Evolutionary conservation across 305 asterid species (phyloP).

Genomic region (Fraxinus dipetala): DNA sequence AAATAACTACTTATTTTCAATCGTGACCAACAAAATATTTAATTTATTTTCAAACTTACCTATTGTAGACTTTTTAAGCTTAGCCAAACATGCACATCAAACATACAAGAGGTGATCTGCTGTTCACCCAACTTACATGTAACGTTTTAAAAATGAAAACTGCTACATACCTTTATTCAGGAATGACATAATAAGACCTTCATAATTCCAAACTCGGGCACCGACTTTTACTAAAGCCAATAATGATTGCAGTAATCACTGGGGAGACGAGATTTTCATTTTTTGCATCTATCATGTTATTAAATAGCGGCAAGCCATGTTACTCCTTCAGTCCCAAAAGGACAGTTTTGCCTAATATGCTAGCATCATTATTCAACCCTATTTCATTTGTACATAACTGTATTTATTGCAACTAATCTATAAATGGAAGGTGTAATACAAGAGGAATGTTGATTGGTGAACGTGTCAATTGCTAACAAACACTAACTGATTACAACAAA

Average conservation of each 20-base stretch:
- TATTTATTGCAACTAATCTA: neutral
- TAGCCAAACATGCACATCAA: neutral
- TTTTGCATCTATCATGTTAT: neutral
- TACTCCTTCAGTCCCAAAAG: neutral
- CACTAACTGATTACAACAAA: neutral
- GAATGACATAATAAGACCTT: neutral
- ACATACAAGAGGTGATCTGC: neutral
- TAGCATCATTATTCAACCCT: neutral
- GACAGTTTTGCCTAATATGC: neutral
- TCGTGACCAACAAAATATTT: neutral
- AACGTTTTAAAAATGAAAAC: neutral
- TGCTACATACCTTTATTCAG: neutral
- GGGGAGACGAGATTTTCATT: neutral
- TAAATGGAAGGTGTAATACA: neutral
- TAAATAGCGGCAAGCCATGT: neutral
- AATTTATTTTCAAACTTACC: neutral
- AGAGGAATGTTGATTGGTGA: neutral
- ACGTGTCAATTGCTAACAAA: neutral
- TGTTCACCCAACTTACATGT: neutral
- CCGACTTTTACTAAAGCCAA: neutral
- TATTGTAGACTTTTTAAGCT: neutral
- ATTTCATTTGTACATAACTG: neutral
- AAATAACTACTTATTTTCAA: neutral
- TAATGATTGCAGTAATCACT: neutral
- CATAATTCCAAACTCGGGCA: neutral